A percentile compares a stretch with the other conserved stretches of the same genome.
These are phyloP conservation scores for Penicillium ochrochloron DNA, from an alignment of 495 filamentous ascomycete species.

Conservation along the genomic window DNA sequence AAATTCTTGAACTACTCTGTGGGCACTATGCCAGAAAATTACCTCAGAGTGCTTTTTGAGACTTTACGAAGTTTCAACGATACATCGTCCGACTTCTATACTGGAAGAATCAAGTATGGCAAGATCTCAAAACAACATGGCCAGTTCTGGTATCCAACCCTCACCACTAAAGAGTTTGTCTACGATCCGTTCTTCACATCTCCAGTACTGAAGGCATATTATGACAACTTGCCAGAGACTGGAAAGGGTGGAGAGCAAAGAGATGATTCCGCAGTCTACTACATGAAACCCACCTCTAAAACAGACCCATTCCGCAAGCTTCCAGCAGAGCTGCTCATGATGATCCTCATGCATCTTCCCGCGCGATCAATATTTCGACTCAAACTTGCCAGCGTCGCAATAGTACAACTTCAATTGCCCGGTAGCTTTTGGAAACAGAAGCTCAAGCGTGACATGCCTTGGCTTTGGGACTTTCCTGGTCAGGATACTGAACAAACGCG, in stretches of 20 bases:
- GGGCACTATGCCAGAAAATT: not conserved
- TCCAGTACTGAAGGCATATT: not conserved
- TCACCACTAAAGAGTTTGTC: not conserved
- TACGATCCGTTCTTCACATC: not conserved
- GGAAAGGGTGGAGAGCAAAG: not conserved
- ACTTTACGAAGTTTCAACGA: not conserved
- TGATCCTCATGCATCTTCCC: not conserved
- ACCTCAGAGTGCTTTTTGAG: not conserved
- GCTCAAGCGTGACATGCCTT: constrained; percentile 6
- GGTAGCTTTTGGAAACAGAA: constrained; percentile 7
- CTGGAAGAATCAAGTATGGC: not conserved
- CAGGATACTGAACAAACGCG: not conserved
- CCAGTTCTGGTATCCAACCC: constrained; percentile 1
- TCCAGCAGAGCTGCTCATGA: not conserved
- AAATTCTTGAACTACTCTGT: not conserved
- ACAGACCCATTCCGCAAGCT: not conserved
- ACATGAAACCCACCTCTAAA: not conserved
- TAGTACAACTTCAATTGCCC: not conserved
- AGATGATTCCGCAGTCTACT: not conserved
- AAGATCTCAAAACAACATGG: not conserved
- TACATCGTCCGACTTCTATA: no score
- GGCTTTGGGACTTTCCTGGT: constrained; percentile 3
- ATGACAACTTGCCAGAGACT: not conserved
- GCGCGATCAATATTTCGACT: not conserved
- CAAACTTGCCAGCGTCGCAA: not conserved